Evolutionary conservation across 1,139 yeast genomes (phyloP).

Genomic region (Nadsonia commutata): DNA sequence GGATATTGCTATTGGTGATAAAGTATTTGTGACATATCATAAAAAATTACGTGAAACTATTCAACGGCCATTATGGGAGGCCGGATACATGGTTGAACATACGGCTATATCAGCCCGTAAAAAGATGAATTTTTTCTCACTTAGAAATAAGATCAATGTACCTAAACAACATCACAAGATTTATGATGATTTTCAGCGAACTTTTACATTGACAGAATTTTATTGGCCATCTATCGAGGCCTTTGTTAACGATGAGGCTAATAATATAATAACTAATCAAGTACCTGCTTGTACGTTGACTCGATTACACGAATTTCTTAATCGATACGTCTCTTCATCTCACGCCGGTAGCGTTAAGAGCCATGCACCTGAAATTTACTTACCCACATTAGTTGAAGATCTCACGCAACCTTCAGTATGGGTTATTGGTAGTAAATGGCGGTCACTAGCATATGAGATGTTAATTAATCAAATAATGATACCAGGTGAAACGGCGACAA

Average conservation of each 20-base stretch:
- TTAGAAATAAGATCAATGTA: neutral
- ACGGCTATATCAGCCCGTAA: neutral
- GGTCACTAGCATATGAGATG: neutral
- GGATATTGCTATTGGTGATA: neutral
- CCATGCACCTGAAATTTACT: neutral
- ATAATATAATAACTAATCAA: neutral
- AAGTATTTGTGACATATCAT: neutral
- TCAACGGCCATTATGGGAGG: neutral
- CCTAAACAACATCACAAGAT: neutral
- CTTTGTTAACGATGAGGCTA: neutral
- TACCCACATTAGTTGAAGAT: neutral
- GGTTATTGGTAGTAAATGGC: neutral
- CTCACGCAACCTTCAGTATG: neutral
- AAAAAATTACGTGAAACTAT: neutral
- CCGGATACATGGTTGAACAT: neutral
- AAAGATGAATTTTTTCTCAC: neutral
- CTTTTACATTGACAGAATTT: neutral
- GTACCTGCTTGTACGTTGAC: neutral
- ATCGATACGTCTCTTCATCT: neutral
- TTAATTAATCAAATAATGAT: neutral
- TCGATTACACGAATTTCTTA: neutral
- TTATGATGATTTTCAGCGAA: neutral
- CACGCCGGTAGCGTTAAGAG: neutral
- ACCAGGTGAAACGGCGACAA: neutral
- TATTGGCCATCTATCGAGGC: neutral